Conservation (phyloP, 495 filamentous ascomycete species). For the Elasticomyces elasticus region DNA sequence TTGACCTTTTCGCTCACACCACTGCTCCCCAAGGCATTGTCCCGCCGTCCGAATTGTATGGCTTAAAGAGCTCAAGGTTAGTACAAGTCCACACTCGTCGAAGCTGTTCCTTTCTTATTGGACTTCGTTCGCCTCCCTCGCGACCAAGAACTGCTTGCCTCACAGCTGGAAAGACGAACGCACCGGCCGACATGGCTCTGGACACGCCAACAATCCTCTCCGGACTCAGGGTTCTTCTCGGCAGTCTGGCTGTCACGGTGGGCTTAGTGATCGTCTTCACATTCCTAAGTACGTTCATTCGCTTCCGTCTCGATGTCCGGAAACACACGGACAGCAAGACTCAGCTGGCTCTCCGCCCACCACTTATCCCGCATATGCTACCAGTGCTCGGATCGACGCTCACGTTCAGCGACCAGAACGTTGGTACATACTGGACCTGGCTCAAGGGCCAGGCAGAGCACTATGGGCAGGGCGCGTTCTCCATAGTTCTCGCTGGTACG, state of each 20-base stretch:
- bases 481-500: neutral
- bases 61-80: no score
- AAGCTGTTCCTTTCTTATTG: neutral
- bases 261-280: neutral
- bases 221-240: neutral
- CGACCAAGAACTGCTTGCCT: no score
- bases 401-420: conserved; percentile 3
- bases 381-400: conserved; percentile 3
- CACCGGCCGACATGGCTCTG: no score
- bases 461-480: neutral
- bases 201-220: neutral
- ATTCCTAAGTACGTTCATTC: neutral
- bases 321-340: neutral
- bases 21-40: no score
- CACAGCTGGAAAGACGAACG: no score
- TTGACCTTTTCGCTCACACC: no score
- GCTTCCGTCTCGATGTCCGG: neutral
- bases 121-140: no score
- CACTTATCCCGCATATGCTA: neutral
- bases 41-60: no score
- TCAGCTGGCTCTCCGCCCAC: neutral
- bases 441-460: neutral
- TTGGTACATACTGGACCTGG: conserved; percentile 1
- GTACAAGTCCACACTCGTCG: no score
- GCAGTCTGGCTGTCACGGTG: neutral